Evolutionary conservation across 306 rosid genomes (phyloP).

Genomic region (Phaseolus lunatus): DNA sequence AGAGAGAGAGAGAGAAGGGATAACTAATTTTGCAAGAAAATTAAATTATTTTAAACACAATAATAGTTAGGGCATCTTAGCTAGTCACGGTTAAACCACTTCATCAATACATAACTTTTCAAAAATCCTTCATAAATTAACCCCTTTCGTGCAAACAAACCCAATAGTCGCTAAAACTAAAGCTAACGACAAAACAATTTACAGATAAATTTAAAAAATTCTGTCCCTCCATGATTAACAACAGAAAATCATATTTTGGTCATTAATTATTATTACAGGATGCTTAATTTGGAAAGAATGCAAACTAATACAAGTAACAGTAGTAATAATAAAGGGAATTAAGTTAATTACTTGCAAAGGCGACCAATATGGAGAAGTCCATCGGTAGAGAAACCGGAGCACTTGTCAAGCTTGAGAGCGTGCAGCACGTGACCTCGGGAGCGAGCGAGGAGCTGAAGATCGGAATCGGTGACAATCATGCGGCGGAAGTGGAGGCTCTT

Average conservation of each 20-base stretch:
- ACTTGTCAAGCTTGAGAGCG: conserved; percentile 80
- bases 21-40: no score
- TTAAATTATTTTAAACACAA: background rate
- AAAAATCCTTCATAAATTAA: background rate
- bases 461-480: conserved; percentile 85
- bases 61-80: background rate
- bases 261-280: no score
- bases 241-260: background rate
- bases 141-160: background rate
- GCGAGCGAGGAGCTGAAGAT: conserved; percentile 70
- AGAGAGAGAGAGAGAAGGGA: no score
- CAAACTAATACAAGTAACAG: no score
- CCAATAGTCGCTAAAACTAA: background rate
- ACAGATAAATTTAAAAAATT: background rate
- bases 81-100: background rate
- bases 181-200: background rate
- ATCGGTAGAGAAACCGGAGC: conserved; percentile 88
- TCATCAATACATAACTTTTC: background rate
- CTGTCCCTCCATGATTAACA: background rate
- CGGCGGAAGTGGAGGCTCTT: conserved; percentile 87
- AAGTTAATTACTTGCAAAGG: conserved; percentile 69
- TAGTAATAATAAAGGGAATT: background rate
- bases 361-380: conserved; percentile 72
- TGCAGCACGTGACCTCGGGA: conserved; percentile 78
- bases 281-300: background rate